These are phyloP conservation scores for Phyllosticta ampelicida DNA, from an alignment of 2,329 filamentous ascomycete genomes.

Conservation along the genomic window DNA sequence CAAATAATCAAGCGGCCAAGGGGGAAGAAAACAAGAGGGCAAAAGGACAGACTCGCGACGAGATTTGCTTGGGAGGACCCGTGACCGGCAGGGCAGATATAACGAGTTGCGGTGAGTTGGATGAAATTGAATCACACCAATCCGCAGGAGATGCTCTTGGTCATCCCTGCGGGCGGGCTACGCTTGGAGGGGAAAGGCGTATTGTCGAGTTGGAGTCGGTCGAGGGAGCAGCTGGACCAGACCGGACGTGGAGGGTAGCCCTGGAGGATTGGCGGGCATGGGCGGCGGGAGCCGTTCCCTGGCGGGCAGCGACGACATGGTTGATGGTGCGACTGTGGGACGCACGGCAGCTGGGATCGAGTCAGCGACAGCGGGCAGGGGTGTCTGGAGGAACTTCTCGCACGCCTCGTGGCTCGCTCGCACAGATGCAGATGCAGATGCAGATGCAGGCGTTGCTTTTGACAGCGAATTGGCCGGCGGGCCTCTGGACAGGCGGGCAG, in stretches of 20 bases:
- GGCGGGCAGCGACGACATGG: constrained; percentile 4
- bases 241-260: constrained; percentile 5
- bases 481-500: too few relatives aligned
- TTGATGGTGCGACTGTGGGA: constrained; percentile 9
- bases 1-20: neutral
- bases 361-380: constrained; percentile 2
- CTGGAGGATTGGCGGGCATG: constrained; percentile 11
- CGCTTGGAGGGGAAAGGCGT: constrained; percentile 7
- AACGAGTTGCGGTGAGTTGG: constrained; percentile 12
- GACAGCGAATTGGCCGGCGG: neutral
- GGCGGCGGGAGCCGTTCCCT: constrained; percentile 9
- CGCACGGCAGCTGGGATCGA: constrained; percentile 6
- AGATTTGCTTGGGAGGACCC: neutral
- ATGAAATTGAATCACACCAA: constrained; percentile 11
- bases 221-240: neutral
- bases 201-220: neutral
- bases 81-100: constrained; percentile 9
- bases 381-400: neutral
- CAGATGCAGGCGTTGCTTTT: neutral
- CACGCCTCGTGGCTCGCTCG: neutral
- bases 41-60: neutral
- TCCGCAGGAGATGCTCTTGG: constrained; percentile 7
- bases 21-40: neutral
- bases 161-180: constrained; percentile 10
- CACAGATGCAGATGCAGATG: too few relatives aligned